A percentile compares a stretch with the other conserved stretches of the same genome.
phyloP scores from a whole-genome alignment of 345 rosid genomes.

The Gossypium australe region DNA sequence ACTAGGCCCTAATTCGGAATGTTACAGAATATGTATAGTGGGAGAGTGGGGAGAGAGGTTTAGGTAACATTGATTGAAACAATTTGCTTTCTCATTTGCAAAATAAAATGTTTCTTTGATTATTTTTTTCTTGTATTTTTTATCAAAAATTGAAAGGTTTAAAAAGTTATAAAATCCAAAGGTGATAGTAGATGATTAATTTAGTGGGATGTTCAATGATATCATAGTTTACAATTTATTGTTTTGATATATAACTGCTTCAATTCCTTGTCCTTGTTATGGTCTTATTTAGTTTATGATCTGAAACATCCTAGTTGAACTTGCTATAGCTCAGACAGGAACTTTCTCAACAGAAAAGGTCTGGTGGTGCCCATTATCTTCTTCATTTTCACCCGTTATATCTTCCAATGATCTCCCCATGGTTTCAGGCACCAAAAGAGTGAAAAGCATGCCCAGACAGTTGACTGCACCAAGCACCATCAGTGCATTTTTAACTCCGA shows the following conservation, averaged over 20 bases:
- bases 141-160: too few relatives aligned
- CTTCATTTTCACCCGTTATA: constrained; percentile 41
- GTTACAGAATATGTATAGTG: too few relatives aligned
- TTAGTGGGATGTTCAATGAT: too few relatives aligned
- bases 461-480: constrained; percentile 37
- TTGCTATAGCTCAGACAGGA: background rate
- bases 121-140: too few relatives aligned
- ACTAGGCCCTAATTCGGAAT: too few relatives aligned
- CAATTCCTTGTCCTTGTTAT: background rate
- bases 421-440: constrained; percentile 45
- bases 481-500: constrained; percentile 45
- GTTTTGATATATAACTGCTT: background rate
- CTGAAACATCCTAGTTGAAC: background rate
- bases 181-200: too few relatives aligned
- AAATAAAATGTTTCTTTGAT: too few relatives aligned
- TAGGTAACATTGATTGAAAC: too few relatives aligned
- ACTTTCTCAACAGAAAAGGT: background rate
- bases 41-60: too few relatives aligned
- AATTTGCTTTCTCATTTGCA: too few relatives aligned
- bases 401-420: constrained; percentile 53
- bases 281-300: background rate
- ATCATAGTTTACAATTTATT: too few relatives aligned
- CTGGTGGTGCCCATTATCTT: background rate
- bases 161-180: too few relatives aligned
- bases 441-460: constrained; percentile 37